A percentile compares a stretch with the other conserved stretches of the same genome.
phyloP scores from a whole-genome alignment of 306 rosid species.

The Astragalus membranaceus region DNA sequence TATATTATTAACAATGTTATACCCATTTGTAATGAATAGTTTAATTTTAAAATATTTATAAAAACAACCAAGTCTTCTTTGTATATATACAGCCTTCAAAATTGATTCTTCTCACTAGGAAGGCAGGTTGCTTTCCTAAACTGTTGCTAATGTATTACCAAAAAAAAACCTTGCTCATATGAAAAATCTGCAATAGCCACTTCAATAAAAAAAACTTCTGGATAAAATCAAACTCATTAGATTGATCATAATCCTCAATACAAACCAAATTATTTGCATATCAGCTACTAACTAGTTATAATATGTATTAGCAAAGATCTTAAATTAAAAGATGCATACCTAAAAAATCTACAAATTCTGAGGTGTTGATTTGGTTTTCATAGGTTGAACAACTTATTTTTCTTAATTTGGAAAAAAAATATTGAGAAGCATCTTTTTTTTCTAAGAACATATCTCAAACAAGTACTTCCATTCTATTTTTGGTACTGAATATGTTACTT shows the following conservation, averaged over 20 bases:
- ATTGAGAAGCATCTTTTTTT: too few relatives aligned
- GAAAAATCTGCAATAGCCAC: neutral
- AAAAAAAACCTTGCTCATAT: neutral
- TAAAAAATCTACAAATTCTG: neutral
- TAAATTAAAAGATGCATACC: neutral
- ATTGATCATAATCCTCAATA: neutral
- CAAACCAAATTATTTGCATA: neutral
- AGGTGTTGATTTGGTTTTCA: neutral
- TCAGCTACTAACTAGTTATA: neutral
- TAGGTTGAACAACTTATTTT: neutral
- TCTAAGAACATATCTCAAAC: neutral
- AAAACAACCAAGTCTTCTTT: neutral
- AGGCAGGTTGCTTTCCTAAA: constrained; percentile 1
- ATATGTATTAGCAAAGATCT: neutral
- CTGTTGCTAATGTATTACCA: neutral
- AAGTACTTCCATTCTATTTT: neutral
- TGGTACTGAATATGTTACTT: neutral
- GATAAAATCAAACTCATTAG: neutral
- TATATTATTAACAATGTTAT: neutral
- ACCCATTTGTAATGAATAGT: neutral
- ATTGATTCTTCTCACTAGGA: neutral
- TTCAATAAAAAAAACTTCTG: neutral
- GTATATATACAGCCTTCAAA: neutral
- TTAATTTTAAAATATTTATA: neutral
- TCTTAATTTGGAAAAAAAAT: neutral